Percentiles rank a stretch among this genome's conserved stretches.
These are phyloP conservation scores for Microcyclosporella mali DNA, from an alignment of 2,329 filamentous ascomycete genomes.

Conservation along the genomic window DNA sequence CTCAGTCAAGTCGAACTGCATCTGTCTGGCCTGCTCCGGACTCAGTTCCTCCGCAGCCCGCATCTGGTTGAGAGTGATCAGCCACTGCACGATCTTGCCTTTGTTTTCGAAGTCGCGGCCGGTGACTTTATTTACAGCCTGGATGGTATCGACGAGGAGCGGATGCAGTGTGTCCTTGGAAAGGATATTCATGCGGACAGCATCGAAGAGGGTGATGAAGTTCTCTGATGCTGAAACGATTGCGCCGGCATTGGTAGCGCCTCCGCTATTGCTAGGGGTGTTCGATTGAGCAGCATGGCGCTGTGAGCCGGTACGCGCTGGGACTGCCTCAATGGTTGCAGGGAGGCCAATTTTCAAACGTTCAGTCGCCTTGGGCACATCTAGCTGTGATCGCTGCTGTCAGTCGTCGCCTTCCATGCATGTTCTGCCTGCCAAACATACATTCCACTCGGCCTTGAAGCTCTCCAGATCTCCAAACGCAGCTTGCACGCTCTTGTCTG, in stretches of 20 bases:
- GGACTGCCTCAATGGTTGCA: constrained; percentile 65
- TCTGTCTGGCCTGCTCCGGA: constrained; percentile 78
- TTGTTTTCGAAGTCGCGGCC: constrained; percentile 91
- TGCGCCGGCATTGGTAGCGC: constrained; percentile 35
- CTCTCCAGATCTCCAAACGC: constrained; percentile 83
- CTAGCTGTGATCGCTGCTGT: constrained; percentile 55
- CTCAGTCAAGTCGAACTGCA: constrained; percentile 88
- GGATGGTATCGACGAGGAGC: constrained; percentile 88
- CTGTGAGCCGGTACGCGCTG: constrained; percentile 29
- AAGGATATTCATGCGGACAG: constrained; percentile 81
- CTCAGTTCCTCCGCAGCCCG: constrained; percentile 84
- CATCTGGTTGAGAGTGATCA: constrained; percentile 97
- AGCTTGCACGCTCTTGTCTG: constrained; percentile 81
- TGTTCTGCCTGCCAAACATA: constrained; percentile 44
- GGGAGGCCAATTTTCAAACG: constrained; percentile 87
- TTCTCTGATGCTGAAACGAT: constrained; percentile 92
- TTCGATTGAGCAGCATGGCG: constrained; percentile 14
- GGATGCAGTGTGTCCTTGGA: constrained; percentile 97
- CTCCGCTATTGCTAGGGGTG: constrained; percentile 12
- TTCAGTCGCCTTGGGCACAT: constrained; percentile 90
- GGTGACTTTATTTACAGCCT: constrained; percentile 94
- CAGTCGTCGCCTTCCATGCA: not conserved
- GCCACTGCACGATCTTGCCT: constrained; percentile 96
- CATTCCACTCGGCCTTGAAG: constrained; percentile 89
- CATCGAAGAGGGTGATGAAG: constrained; percentile 97